Conservation (phyloP, 1,139 yeast species). For the Hyphopichia burtonii region DNA sequence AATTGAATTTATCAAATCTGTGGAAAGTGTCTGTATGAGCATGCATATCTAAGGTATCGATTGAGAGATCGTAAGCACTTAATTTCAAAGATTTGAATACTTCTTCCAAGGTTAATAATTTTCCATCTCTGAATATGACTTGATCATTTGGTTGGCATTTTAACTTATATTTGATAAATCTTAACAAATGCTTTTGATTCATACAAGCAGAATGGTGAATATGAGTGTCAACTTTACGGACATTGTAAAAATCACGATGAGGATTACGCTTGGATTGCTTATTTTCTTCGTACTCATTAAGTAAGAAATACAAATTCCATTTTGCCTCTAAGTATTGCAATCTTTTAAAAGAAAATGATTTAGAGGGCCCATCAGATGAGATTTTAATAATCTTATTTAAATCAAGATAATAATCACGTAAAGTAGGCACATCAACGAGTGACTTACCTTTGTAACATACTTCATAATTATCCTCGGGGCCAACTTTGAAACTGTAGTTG, state of each 20-base stretch:
- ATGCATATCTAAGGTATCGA: conserved; percentile 98
- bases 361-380: conserved; percentile 95
- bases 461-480: conserved; percentile 68
- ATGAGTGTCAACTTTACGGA: conserved; percentile 97
- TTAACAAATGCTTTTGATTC: conserved; percentile 94
- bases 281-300: conserved; percentile 91
- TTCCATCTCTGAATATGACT: conserved; percentile 91
- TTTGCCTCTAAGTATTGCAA: conserved; percentile 92
- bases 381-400: conserved; percentile 66
- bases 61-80: conserved; percentile 91
- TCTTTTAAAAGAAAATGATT: conserved; percentile 92
- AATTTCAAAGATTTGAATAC: conserved; percentile 88
- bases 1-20: conserved; percentile 93
- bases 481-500: conserved; percentile 48
- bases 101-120: conserved; percentile 78
- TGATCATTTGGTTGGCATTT: conserved; percentile 69
- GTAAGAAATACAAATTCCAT: conserved; percentile 85
- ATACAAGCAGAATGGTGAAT: conserved; percentile 98
- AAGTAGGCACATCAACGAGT: conserved; percentile 66
- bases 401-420: conserved; percentile 82
- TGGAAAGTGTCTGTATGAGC: conserved; percentile 98
- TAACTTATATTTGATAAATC: conserved; percentile 89
- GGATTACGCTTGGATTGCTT: conserved; percentile 77
- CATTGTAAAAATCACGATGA: conserved; percentile 96
- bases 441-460: conserved; percentile 46